Conservation (phyloP, 169 alveolate genomes). For the Plasmodium knowlesi region DNA sequence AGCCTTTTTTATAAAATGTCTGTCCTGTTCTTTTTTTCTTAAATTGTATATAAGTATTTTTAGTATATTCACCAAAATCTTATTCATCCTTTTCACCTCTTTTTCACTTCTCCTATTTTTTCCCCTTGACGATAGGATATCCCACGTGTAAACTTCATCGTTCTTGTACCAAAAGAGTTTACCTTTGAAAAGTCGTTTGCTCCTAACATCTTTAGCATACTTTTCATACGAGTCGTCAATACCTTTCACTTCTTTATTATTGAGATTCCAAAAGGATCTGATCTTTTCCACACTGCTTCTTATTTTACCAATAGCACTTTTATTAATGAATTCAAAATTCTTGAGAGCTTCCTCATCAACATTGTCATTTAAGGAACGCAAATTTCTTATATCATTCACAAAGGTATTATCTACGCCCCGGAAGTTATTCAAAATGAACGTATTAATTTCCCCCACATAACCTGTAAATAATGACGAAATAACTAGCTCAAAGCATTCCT, state of each 20-base stretch:
- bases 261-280: neutral
- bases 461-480: constrained; percentile 67
- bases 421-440: constrained; percentile 35
- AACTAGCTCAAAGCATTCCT: constrained; percentile 36
- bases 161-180: constrained; percentile 35
- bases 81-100: constrained; percentile 39
- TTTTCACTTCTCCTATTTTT: constrained; percentile 47
- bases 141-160: constrained; percentile 71
- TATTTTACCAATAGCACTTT: neutral
- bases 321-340: neutral
- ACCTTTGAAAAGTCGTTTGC: neutral
- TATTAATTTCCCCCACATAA: constrained; percentile 57
- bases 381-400: constrained; percentile 19
- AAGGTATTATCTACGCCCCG: neutral
- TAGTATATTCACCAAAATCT: constrained; percentile 29
- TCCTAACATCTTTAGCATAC: neutral
- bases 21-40: constrained; percentile 21
- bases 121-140: constrained; percentile 13
- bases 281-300: neutral
- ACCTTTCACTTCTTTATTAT: neutral
- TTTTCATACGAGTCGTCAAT: neutral
- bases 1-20: constrained; percentile 42
- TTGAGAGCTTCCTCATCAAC: neutral
- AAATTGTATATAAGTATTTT: constrained; percentile 36
- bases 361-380: neutral